Conservation (phyloP, 1,139 yeast species). For the Candida pseudoviswanathii region DNA sequence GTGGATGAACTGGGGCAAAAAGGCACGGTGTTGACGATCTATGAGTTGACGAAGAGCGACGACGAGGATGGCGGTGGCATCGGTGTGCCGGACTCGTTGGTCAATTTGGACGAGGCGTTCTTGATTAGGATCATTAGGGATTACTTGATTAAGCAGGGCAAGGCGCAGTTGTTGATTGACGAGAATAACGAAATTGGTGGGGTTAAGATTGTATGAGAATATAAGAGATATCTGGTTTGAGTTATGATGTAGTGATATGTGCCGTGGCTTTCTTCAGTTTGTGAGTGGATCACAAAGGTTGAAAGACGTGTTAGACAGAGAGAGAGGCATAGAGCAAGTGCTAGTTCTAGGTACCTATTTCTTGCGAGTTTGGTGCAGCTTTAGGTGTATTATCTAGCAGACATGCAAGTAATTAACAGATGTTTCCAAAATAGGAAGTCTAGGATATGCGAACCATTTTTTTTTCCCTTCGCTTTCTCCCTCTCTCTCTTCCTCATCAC, state of each 20-base stretch:
- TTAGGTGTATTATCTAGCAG: slow-evolving; percentile 32
- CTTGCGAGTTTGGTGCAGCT: not conserved
- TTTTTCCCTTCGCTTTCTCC: slow-evolving; percentile 2
- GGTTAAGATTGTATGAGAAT: slow-evolving; percentile 55
- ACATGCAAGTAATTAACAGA: slow-evolving; percentile 6
- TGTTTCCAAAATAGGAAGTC: slow-evolving; percentile 31
- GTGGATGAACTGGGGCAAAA: slow-evolving; percentile 76
- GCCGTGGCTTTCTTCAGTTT: slow-evolving; percentile 11
- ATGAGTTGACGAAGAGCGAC: slow-evolving; percentile 70
- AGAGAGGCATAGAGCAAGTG: slow-evolving; percentile 18
- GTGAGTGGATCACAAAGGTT: slow-evolving; percentile 5
- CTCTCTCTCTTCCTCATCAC: slow-evolving; percentile 2
- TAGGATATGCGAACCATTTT: slow-evolving; percentile 6
- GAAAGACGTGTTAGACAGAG: slow-evolving; percentile 1
- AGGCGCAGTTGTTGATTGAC: slow-evolving; percentile 65
- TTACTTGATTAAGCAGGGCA: slow-evolving; percentile 63
- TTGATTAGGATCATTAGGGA: slow-evolving; percentile 56
- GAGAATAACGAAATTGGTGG: slow-evolving; percentile 63
- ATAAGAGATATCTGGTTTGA: not conserved
- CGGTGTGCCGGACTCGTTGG: slow-evolving; percentile 54
- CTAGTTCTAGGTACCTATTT: slow-evolving; percentile 15
- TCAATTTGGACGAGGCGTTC: slow-evolving; percentile 60
- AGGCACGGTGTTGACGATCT: slow-evolving; percentile 77
- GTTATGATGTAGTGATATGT: slow-evolving; percentile 1
- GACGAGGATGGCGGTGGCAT: slow-evolving; percentile 42